Conservation (phyloP, 2,329 filamentous ascomycete species). For the Epichloe brachyelytri region DNA sequence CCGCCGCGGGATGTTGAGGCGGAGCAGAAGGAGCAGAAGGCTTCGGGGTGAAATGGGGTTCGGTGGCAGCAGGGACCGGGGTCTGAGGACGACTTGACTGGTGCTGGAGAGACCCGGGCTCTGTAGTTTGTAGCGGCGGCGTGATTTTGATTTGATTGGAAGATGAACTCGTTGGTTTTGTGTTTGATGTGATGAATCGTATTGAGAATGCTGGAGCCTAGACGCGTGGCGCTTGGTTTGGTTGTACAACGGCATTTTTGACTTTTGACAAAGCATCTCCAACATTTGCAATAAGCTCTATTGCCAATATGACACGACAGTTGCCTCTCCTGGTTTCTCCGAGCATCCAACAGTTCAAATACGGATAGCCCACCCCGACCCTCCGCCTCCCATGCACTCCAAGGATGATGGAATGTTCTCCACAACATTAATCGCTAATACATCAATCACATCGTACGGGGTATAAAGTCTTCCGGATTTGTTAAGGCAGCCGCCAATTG, state of each 20-base stretch:
- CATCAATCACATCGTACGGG: not conserved
- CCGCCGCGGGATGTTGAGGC: constrained; percentile 12
- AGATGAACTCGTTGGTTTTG: not conserved
- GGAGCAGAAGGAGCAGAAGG: constrained; percentile 1
- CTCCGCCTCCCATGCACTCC: too few relatives aligned
- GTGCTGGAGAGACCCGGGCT: too few relatives aligned
- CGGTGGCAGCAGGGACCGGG: too few relatives aligned
- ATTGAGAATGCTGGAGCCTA: not conserved
- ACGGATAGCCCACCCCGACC: too few relatives aligned
- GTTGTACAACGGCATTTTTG: too few relatives aligned
- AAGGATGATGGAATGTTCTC: too few relatives aligned
- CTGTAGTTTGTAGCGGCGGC: too few relatives aligned
- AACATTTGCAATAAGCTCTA: not conserved
- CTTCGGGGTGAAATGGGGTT: not conserved
- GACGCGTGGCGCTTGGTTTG: not conserved
- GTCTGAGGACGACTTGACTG: too few relatives aligned
- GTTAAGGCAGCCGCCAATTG: not conserved
- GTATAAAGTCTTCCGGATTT: not conserved
- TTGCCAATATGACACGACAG: not conserved
- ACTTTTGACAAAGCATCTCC: too few relatives aligned
- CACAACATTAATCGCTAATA: not conserved
- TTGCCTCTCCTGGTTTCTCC: not conserved
- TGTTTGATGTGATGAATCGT: not conserved
- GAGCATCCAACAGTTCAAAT: too few relatives aligned
- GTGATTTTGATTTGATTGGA: not conserved